Evolutionary conservation across 2,329 filamentous ascomycete genomes (phyloP), one percentile per base, ranked within the genome.

Genomic region (Ceratocystis alfenasii): DNA sequence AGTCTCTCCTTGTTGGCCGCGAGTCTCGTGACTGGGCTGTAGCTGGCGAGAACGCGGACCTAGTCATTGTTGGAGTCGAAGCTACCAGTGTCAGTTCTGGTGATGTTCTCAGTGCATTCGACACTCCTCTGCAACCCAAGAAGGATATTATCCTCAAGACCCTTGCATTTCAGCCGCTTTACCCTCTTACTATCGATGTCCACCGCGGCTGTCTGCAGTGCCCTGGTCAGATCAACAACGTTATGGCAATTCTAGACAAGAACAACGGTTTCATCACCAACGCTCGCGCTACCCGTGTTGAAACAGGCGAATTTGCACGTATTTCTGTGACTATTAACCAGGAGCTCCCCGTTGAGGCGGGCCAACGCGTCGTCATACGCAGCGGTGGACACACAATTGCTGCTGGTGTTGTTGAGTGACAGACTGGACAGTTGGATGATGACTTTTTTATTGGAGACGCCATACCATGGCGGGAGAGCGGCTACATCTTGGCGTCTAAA

Each of bases 61-160:
- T 99, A n/a, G 88, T 95, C 70, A 80, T 99, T 62, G 81, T 85
- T 7, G 88, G 93, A 70, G 90, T 96, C 72, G 93, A 97, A 71
- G 83, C 89, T 0, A 83, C 89, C 17, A 88, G 96, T 71, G 81
- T 99, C 8, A 84, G 85, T 59, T 81, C 88, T 6, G 94, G 94
- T 22, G 92, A 97, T 72, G 88, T 97, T 20, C 76, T 96, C n/a
- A 96, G 91, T 76, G 81, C 83, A 61, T 80, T 85, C 0, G 79
- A 80, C 1, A 76, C 81, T 1, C 87, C 90, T 0, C 86, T 96
- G 44, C 76, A 79, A 30, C 88, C 87, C 67, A 79, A 90, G 67
- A 87, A 87, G 66, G 82, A 79, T 0, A 92, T 97, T 71, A 89
- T 84, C 1, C 84, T 88, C 68, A 95, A 95, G 75, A 85, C 94